Conservation (phyloP, 2,329 filamentous ascomycete genomes). For the Pseudogymnoascus sp. region DNA sequence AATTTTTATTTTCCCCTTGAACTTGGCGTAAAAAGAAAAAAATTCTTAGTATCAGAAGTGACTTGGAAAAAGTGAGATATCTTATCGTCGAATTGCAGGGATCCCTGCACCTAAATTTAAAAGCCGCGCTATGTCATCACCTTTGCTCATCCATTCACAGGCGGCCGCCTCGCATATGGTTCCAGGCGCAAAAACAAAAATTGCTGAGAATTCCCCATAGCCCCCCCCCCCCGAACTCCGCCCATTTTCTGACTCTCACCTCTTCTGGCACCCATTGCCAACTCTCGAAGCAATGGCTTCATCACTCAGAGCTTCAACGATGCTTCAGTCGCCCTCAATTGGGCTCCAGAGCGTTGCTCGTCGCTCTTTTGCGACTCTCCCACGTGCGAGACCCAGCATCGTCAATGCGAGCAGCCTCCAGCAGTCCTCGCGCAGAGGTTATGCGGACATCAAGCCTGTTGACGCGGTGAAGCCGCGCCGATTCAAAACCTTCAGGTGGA, state of each 20-base stretch:
- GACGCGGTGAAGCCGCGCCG: conserved; percentile 35
- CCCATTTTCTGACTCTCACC: neutral
- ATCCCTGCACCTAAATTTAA: conserved; percentile 6
- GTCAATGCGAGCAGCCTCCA: conserved; percentile 23
- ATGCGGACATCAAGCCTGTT: conserved; percentile 24
- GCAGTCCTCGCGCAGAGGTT: conserved; percentile 36
- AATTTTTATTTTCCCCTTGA: neutral
- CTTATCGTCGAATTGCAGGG: neutral
- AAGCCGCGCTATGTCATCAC: conserved; percentile 4
- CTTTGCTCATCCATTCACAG: conserved; percentile 7
- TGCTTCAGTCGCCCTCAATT: conserved; percentile 25
- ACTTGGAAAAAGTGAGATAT: conserved; percentile 4
- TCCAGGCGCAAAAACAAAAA: conserved; percentile 7
- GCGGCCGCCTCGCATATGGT: conserved; percentile 6
- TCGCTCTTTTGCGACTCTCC: conserved; percentile 22
- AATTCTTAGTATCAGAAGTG: neutral
- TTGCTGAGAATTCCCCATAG: conserved; percentile 6
- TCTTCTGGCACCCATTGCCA: conserved; percentile 11
- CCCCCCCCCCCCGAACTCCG: neutral
- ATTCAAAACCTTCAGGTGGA: conserved; percentile 65
- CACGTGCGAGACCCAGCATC: conserved; percentile 21
- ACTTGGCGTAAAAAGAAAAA: neutral
- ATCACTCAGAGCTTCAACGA: conserved; percentile 25
- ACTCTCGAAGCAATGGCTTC: conserved; percentile 24
- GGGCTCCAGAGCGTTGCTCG: conserved; percentile 20